A percentile compares a stretch with the other conserved stretches of the same genome.
Evolutionary conservation across 1,139 yeast species (phyloP).

Genomic region (Geotrichum europaeum): DNA sequence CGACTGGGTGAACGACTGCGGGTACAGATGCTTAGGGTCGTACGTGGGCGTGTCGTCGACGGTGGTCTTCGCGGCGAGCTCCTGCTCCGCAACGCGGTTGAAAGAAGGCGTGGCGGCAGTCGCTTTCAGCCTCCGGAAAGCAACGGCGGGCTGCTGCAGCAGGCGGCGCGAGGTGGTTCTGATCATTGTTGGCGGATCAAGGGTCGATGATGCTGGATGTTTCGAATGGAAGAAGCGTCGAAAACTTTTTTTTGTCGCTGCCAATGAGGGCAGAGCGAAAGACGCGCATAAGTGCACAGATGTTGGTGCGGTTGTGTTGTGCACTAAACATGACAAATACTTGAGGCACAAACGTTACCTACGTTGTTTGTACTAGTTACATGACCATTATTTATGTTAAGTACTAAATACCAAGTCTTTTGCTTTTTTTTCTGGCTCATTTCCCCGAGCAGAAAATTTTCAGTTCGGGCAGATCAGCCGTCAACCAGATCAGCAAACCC

Average conservation of each 20-base stretch:
- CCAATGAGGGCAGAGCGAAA: neutral
- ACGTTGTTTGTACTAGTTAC: neutral
- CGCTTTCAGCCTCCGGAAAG: neutral
- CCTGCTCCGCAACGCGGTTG: conserved; percentile 4
- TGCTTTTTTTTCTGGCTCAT: neutral
- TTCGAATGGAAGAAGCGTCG: neutral
- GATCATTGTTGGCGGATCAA: neutral
- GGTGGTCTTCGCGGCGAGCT: conserved; percentile 6
- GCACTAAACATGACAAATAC: neutral
- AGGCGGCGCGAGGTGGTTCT: neutral
- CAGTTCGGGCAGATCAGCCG: neutral
- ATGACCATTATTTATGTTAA: neutral
- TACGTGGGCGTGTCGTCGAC: conserved; percentile 24
- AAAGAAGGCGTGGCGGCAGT: neutral
- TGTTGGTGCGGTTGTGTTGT: neutral
- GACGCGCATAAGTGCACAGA: neutral
- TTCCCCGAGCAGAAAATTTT: neutral
- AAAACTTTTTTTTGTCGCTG: neutral
- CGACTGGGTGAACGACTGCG: conserved; percentile 25
- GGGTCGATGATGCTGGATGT: neutral
- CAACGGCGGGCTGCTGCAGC: neutral
- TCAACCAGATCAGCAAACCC: neutral
- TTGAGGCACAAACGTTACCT: neutral
- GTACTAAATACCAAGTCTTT: neutral
- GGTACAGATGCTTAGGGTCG: conserved; percentile 23